Conservation (phyloP, 1,284 basidiomycete genomes). For the Pholiota adiposa region DNA sequence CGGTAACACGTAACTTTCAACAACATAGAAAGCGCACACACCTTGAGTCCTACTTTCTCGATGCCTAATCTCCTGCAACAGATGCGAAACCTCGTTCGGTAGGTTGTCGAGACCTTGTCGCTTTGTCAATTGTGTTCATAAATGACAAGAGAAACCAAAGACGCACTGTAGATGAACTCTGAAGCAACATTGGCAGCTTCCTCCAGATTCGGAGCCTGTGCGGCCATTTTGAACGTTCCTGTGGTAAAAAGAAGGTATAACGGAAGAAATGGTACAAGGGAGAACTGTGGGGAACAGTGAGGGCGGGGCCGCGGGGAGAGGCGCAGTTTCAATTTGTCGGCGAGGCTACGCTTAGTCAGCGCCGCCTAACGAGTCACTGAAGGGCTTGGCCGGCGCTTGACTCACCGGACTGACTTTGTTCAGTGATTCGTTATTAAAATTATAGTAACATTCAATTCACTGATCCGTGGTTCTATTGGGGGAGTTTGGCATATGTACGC, state of each 20-base stretch:
- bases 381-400: not conserved
- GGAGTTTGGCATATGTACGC: too few species aligned
- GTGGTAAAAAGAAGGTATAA: not conserved
- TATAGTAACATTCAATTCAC: too few species aligned
- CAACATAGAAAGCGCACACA: conserved; percentile 24
- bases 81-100: conserved; percentile 70
- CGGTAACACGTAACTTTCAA: not conserved
- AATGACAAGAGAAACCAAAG: not conserved
- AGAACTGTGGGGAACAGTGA: not conserved
- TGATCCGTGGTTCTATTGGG: too few species aligned
- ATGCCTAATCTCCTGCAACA: conserved; percentile 73
- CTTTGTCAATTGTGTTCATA: not conserved
- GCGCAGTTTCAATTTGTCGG: too few species aligned
- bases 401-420: too few species aligned
- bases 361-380: not conserved
- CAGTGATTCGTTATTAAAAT: too few species aligned
- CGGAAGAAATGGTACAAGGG: not conserved
- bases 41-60: conserved; percentile 57
- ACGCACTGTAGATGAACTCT: conserved; percentile 64
- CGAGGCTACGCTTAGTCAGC: not conserved
- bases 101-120: conserved; percentile 70
- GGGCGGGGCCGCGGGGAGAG: too few species aligned
- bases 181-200: conserved; percentile 72
- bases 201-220: conserved; percentile 50
- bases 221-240: conserved; percentile 15